These are phyloP conservation scores for Punica granatum DNA, from an alignment of 345 rosid genomes.

Conservation along the genomic window DNA sequence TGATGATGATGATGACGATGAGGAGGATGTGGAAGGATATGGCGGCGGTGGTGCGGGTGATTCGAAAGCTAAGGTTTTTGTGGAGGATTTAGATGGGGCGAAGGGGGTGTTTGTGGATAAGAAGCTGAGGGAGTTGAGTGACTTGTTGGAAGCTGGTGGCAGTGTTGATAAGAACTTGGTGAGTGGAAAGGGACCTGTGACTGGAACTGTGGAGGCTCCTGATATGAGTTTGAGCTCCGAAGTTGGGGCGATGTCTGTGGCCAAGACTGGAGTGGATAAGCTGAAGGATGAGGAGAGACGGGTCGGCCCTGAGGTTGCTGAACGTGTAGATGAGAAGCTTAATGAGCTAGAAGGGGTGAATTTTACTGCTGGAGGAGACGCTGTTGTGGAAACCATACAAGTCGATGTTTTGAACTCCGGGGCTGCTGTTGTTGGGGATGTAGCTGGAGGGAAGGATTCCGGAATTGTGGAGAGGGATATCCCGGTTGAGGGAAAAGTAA, in stretches of 20 bases:
- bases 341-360: constrained; percentile 28
- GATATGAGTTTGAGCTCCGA: constrained; percentile 11
- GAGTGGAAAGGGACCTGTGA: background rate
- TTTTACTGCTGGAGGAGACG: constrained; percentile 23
- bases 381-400: constrained; percentile 25
- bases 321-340: constrained; percentile 14
- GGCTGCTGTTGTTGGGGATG: constrained; percentile 29
- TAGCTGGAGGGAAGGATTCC: constrained; percentile 21
- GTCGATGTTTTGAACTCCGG: constrained; percentile 18
- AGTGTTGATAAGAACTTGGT: constrained; percentile 4
- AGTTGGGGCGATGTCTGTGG: constrained; percentile 6
- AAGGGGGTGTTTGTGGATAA: constrained; percentile 19
- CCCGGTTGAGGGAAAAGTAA: constrained; percentile 13
- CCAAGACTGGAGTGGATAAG: constrained; percentile 14
- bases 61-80: constrained; percentile 5
- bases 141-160: constrained; percentile 6
- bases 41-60: constrained; percentile 15
- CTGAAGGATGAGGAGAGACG: constrained; percentile 17
- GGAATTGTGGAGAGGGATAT: constrained; percentile 23
- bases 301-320: background rate
- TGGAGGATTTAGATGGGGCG: constrained; percentile 15
- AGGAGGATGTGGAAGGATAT: constrained; percentile 6
- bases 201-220: background rate
- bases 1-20: constrained; percentile 20
- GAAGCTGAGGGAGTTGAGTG: constrained; percentile 12